Evolutionary conservation across 2,329 filamentous ascomycete genomes (phyloP).

Genomic region (Diplodia corticola): DNA sequence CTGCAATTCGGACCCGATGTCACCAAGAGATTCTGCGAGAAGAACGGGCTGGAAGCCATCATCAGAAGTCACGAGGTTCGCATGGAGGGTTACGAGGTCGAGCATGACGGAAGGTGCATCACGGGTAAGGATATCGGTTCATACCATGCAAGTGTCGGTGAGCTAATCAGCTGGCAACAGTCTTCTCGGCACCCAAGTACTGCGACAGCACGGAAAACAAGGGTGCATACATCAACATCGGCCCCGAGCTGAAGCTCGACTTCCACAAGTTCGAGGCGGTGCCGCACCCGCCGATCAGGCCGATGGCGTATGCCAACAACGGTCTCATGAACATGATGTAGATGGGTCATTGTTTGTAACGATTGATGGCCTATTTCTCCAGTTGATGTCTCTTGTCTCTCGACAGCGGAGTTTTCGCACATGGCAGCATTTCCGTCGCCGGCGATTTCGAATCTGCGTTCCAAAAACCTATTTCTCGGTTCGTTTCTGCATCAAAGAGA

Average conservation of each 20-base stretch:
- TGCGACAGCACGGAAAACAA: conserved; percentile 98
- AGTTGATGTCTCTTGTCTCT: not conserved
- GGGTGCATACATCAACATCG: conserved; percentile 97
- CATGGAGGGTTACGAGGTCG: conserved; percentile 99
- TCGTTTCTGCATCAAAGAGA: not conserved
- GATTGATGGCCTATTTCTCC: conserved; percentile 9
- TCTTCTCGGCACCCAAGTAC: conserved; percentile 97
- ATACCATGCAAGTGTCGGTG: not conserved
- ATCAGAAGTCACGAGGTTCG: conserved; percentile 97
- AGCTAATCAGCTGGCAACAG: conserved; percentile 43
- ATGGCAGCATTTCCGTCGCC: not conserved
- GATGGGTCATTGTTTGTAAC: not conserved
- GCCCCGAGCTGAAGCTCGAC: conserved; percentile 83
- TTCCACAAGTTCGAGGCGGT: conserved; percentile 96
- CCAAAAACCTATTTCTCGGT: conserved; percentile 9
- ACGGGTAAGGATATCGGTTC: conserved; percentile 61
- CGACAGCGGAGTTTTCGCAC: not conserved
- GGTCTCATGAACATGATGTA: conserved; percentile 76
- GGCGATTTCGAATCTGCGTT: not conserved
- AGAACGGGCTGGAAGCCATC: conserved; percentile 89
- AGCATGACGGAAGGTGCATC: conserved; percentile 93
- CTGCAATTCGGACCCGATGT: conserved; percentile 96
- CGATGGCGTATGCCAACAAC: conserved; percentile 87
- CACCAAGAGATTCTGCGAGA: conserved; percentile 94
- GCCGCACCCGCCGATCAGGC: conserved; percentile 90